A percentile compares a stretch with the other conserved stretches of the same genome.
Evolutionary conservation across 2,329 filamentous ascomycete genomes (phyloP).

Genomic region (Mycosphaerella sp.): DNA sequence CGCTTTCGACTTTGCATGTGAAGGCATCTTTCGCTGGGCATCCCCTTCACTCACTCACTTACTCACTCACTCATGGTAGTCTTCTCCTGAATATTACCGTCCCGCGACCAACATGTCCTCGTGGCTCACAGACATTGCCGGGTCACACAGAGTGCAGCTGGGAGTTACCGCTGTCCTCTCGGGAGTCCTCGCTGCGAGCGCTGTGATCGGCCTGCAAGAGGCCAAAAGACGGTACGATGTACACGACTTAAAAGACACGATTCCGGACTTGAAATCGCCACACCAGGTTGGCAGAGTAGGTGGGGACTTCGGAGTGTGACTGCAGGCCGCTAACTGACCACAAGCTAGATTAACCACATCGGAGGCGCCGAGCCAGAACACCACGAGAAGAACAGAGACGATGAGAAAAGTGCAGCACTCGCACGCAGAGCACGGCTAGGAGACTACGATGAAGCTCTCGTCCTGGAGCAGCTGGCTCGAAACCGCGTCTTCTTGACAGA

Average conservation of each 20-base stretch:
- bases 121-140: constrained; percentile 41
- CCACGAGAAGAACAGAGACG: constrained; percentile 44
- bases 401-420: constrained; percentile 52
- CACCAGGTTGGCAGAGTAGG: constrained; percentile 48
- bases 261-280: constrained; percentile 49
- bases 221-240: constrained; percentile 50
- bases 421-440: constrained; percentile 55
- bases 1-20: background rate
- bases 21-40: background rate
- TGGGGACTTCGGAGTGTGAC: background rate
- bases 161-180: constrained; percentile 61
- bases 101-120: constrained; percentile 5
- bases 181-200: constrained; percentile 43
- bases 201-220: constrained; percentile 53
- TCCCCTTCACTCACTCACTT: background rate
- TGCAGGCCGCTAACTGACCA: constrained; percentile 34
- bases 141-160: constrained; percentile 53
- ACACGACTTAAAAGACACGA: constrained; percentile 54
- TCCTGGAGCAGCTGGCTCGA: constrained; percentile 87
- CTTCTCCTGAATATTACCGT: background rate
- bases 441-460: constrained; percentile 63
- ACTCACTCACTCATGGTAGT: background rate
- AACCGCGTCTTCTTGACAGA: constrained; percentile 87
- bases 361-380: constrained; percentile 47
- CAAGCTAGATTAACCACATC: constrained; percentile 53